Base-by-base conservation (phyloP, 2,329 filamentous ascomycete genomes). In the Ophiobolus disseminans region DNA sequence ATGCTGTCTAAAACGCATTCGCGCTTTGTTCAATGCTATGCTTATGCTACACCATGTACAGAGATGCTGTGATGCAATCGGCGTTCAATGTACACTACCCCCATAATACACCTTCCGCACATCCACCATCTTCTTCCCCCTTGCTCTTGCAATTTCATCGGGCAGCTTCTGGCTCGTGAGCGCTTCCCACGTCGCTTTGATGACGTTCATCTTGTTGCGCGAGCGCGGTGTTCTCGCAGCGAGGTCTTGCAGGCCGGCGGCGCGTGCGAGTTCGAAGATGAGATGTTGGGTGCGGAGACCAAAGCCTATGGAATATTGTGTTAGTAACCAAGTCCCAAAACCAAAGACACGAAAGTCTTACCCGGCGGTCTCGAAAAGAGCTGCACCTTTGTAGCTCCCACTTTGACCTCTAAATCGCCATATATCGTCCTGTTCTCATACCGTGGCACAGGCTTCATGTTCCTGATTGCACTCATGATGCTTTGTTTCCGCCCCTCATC, bases 71-170 rank as follows among this genome's bases (percentile, higher is more conserved):
- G 6, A 34, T 34, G 6, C 10, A n/a, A n/a, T n/a, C 14, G 14
- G n/a, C n/a, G 14, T 48, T 49, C 62, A 73, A 54, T 72, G 64
- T 53, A 72, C 60, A 48, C 63, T 82, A 30, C 91, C 91, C 42
- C 90, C 91, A 76, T 97, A 97, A 79, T 99, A 99, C 68, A 97
- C 94, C 80, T 94, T 97, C 63, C 94, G 82, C 57, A 93, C 90
- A 78, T 99, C 94, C 25, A 99, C 91, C 69, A 99, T 73, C 83
- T 99, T 99, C 83, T 90, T 93, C 53, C 94, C 93, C 57, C 92
- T 80, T 42, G 91, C 93, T 40, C 89, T 83, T 47, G 94, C 94
- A 69, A 99, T 87, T 69, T 93, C 86, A 72, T 97, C 90, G 0
- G 94, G 94, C 68, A 96, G 81, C 53, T 85, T 85, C 78, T 99